Base-by-base conservation (phyloP, 164 flowering plant species). In the Macadamia integrifolia region DNA sequence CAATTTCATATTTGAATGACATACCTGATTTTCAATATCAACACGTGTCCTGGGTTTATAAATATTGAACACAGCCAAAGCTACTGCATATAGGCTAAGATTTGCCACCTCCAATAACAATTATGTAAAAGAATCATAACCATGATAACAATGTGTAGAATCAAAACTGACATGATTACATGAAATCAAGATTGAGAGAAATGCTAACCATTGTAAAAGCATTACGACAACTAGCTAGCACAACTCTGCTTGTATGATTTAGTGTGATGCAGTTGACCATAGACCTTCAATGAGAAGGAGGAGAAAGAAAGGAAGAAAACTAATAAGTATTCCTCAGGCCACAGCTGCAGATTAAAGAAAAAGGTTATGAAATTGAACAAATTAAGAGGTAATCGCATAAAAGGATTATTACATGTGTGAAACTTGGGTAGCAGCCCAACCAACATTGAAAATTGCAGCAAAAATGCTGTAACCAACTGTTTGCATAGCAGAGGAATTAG, bases 401-500 rank as follows among this genome's bases (percentile, higher is more conserved):
- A 66, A 74, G 66, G 70, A 13, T 73, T 6, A 61, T 81, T 87
- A 93, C 97, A 93, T 91, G 77, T 93, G 98, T 67, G 98, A 88
- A 64, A 93, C 93, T 79, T 93, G 98, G 72, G 96, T 82, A 70
- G 91, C 94, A 77, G 98, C 97, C 97, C 97, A 93, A 31, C 98
- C 98, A 15, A 90, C 73, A 77, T 90, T 93, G 77, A 93, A 93
- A 75, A 93, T 84, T 62, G 97, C 93, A 43, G 93, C 96, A 82
- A 90, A 93, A 6, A 77, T 44, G 74, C 92, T 84, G 79, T 93
- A 93, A 1, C 96, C 82, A 71, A 88, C 67, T 23, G 95, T 93
- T 78, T 81, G 78, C 71, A 85, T n/a, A n/a, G 73, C 32, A 23
- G 75, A 64, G 31, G 98, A 87, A 74, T 77, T 44, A 46, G 79